A percentile compares a stretch with the other conserved stretches of the same genome.
phyloP scores from a whole-genome alignment of 179 eudicot species.

The Vitellaria paradoxa region DNA sequence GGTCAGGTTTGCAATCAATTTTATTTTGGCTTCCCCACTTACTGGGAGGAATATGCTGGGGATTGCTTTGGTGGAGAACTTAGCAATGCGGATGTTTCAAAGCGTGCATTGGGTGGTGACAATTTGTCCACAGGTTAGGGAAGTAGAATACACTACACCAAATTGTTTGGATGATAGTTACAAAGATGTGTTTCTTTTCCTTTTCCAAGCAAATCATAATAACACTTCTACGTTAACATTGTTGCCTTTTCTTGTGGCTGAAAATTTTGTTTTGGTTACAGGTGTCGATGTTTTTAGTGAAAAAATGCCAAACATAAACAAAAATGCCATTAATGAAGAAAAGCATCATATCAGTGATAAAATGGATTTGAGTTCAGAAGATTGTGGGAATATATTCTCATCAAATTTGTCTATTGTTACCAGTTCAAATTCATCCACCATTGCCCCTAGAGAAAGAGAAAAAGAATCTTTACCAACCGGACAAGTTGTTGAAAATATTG shows the following conservation, averaged over 20 bases:
- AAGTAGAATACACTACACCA: constrained; percentile 14
- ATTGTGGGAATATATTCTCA: neutral
- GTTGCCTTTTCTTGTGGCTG: neutral
- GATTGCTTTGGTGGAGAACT: constrained; percentile 13
- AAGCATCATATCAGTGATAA: constrained; percentile 2
- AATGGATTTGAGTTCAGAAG: neutral
- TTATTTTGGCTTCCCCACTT: too few species aligned
- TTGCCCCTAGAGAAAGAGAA: too few species aligned
- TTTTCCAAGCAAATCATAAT: neutral
- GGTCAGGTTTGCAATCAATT: too few species aligned
- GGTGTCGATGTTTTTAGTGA: neutral
- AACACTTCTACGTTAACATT: neutral
- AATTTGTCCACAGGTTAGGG: constrained; percentile 16
- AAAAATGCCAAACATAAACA: neutral
- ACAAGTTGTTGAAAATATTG: too few species aligned
- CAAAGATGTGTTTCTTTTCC: neutral
- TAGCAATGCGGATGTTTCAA: constrained; percentile 19
- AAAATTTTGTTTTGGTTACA: constrained; percentile 7
- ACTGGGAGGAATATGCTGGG: too few species aligned
- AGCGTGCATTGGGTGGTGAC: neutral
- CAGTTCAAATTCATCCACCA: too few species aligned
- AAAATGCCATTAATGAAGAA: neutral
- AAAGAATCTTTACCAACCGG: too few species aligned
- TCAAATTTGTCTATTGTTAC: too few species aligned
- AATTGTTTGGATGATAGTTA: neutral